Evolutionary conservation across 176 grass and related monocot species (phyloP), one percentile per base, ranked within the genome.

Genomic region (Aegilops longissima): DNA sequence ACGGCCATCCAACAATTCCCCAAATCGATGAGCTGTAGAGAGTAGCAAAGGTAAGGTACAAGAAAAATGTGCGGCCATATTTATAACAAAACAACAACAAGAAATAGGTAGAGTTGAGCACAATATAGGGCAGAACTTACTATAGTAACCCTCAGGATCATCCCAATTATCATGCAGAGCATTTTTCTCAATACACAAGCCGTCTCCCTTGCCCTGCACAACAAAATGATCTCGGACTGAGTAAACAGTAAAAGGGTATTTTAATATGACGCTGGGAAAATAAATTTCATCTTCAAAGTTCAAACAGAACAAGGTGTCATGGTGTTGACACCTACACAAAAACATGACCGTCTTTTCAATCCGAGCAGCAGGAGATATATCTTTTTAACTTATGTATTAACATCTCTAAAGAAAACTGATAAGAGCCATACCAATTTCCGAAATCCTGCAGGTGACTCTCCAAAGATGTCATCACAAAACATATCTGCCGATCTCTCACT

Each of bases 121-220:
- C n/a, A 82, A 87, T 59, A 86, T 44, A 81, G 79, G 20, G 81
- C n/a, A 75, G 13, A 72, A 93, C 94, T 93, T 89, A 99, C 94
- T 90, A 82, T 99, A 99, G 82, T 99, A 99, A 35, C 97, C 97
- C 56, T 99, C 97, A 70, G 97, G 90, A 91, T 99, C 97, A 87
- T 99, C 97, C 97, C 97, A 99, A 82, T 99, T 99, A 77, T 99
- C 97, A 90, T 97, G 85, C 77, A 99, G 87, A 84, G 80, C 89
- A 79, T 78, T 96, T 88, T 77, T 92, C 82, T 95, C 96, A 61
- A 93, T 83, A 29, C 75, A 85, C 78, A 96, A 66, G 29, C 83
- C 87, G 33, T 97, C 94, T 79, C 79, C 90, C 61, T 99, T 99
- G 62, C 83, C 90, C 97, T 99, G 73, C 58, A 84, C 61, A 82